These are phyloP conservation scores for Trichophyton rubrum DNA, from an alignment of 2,329 filamentous ascomycete species.

Conservation along the genomic window DNA sequence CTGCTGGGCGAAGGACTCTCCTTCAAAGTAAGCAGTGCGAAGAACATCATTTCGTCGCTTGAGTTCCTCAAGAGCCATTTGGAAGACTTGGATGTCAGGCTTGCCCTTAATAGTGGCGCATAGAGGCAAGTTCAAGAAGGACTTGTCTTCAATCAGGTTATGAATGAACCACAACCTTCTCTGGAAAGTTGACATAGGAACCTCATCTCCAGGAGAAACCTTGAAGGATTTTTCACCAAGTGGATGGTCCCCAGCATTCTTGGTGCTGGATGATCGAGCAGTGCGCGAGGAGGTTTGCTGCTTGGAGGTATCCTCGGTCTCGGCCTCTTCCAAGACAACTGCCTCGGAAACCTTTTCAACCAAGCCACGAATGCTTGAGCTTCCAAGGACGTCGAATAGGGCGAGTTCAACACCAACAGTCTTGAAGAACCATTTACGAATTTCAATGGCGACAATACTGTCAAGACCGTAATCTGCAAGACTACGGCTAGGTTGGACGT, in stretches of 20 bases:
- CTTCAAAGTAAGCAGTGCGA: slow-evolving; percentile 16
- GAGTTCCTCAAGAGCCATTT: slow-evolving; percentile 12
- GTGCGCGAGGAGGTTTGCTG: neutral
- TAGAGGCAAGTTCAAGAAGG: slow-evolving; percentile 15
- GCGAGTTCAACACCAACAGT: slow-evolving; percentile 17
- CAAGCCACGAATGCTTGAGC: slow-evolving; percentile 16
- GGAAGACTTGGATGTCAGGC: slow-evolving; percentile 9
- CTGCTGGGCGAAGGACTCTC: slow-evolving; percentile 18
- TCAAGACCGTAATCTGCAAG: slow-evolving; percentile 16
- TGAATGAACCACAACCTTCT: slow-evolving; percentile 18
- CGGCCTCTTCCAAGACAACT: slow-evolving; percentile 3
- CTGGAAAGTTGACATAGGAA: slow-evolving; percentile 20
- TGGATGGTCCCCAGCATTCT: neutral
- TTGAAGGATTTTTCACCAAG: slow-evolving; percentile 12
- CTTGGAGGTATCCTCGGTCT: neutral
- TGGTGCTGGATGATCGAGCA: neutral
- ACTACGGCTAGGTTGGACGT: slow-evolving; percentile 9
- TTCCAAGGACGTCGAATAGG: slow-evolving; percentile 18
- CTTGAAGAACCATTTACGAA: slow-evolving; percentile 18
- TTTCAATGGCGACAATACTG: slow-evolving; percentile 16
- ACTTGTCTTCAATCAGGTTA: slow-evolving; percentile 16
- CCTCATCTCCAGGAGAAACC: slow-evolving; percentile 4
- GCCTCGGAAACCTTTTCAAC: slow-evolving; percentile 12
- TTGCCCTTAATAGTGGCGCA: slow-evolving; percentile 13
- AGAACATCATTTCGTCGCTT: slow-evolving; percentile 15